Conservation (phyloP, 208 protist species). For the Acanthamoeba culbertsoni region DNA sequence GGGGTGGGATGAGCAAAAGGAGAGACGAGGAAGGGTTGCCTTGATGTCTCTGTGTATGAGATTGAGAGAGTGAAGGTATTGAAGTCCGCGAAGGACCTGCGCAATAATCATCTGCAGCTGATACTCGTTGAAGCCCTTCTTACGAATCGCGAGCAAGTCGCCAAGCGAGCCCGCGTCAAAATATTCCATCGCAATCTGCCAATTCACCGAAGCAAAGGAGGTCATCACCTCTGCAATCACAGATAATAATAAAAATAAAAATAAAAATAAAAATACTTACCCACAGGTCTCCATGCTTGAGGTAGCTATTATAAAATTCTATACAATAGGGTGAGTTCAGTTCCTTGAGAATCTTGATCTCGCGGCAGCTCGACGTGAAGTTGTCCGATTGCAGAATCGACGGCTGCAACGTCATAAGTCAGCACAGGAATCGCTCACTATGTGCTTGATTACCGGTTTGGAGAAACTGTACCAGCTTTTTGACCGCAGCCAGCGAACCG, state of each 20-base stretch:
- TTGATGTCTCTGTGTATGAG: conserved; percentile 58
- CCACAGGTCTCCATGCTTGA: conserved; percentile 57
- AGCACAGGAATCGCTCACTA: too few relatives aligned
- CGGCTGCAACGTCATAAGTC: not conserved
- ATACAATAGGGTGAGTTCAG: conserved; percentile 47
- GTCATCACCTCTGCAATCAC: not conserved
- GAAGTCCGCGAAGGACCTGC: conserved; percentile 25
- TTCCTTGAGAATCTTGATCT: conserved; percentile 59
- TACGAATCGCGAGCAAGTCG: not conserved
- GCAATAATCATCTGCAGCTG: conserved; percentile 54
- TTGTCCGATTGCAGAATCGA: conserved; percentile 50
- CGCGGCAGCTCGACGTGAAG: not conserved
- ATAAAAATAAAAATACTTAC: not conserved
- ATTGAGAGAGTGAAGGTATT: conserved; percentile 49
- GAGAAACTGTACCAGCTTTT: conserved; percentile 5
- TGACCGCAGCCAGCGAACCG: conserved; percentile 31
- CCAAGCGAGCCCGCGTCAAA: conserved; percentile 50
- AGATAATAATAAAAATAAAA: not conserved
- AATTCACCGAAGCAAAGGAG: not conserved
- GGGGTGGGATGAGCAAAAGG: not conserved
- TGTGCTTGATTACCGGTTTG: not conserved
- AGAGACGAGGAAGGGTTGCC: not conserved
- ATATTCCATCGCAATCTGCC: conserved; percentile 56
- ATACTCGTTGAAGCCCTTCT: conserved; percentile 18
- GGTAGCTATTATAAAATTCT: conserved; percentile 58